Evolutionary conservation across 2,329 filamentous ascomycete species (phyloP), one percentile per base, ranked within the genome.

Genomic region (Fusarium nematophilum): DNA sequence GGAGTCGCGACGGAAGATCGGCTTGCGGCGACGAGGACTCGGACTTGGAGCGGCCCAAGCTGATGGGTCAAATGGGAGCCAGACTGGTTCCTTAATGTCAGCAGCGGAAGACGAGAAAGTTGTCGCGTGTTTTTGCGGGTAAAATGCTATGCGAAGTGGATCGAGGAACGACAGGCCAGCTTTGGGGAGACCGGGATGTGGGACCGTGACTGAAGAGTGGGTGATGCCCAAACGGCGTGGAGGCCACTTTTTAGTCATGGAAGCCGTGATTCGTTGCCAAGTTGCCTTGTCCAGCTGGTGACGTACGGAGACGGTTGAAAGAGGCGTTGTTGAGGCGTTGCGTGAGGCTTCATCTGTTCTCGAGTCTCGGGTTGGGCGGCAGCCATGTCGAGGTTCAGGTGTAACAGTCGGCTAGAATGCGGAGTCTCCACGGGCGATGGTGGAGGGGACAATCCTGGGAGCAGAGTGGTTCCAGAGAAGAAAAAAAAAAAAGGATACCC

Each of bases 51-150:
- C 25, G 43, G 49, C 37, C 36, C 49, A 65, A 62, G 57, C 53
- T 57, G 53, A 67, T 57, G 46, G 57, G 49, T 42, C 29, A 33
- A 44, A 38, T 56, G 48, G 29, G 40, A 42, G 42, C 31, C 54
- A 49, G 46, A 62, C 64, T 68, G 51, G 54, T 57, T 52, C 46
- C 53, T 65, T 49, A 58, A 53, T 45, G 66, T 68, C 61, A 68
- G 66, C 60, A 50, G 48, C 51, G 39, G 53, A 61, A 50, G 53
- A 59, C 25, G 52, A 51, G 38, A 45, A 62, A 40, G 38, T 55
- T 57, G 64, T 69, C 66, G 66, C 66, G 53, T 69, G 64, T 69
- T 69, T 68, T 66, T 67, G 66, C 66, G 64, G 66, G 54, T 60
- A 68, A 67, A 67, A 67, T 57, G 56, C 49, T 52, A 55, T 60